These are phyloP conservation scores for Aurifilum marmelostoma DNA, from an alignment of 2,329 filamentous ascomycete species.

Conservation along the genomic window DNA sequence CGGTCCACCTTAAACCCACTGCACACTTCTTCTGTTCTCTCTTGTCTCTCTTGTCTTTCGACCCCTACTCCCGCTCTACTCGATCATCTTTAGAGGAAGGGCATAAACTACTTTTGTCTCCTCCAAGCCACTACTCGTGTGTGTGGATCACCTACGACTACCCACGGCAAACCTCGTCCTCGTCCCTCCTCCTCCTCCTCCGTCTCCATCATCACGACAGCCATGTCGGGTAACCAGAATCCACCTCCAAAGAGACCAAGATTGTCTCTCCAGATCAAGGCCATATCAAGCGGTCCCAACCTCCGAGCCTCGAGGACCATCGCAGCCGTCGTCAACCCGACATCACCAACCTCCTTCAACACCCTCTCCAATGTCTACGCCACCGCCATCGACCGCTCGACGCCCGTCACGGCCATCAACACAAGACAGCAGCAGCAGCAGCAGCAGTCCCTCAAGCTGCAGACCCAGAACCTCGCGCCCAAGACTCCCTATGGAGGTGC, in stretches of 20 bases:
- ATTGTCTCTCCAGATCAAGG: conserved; percentile 54
- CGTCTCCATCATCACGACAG: conserved; percentile 4
- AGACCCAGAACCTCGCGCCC: conserved; percentile 40
- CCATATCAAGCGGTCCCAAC: conserved; percentile 41
- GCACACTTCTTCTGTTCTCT: no score
- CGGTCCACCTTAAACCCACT: background rate
- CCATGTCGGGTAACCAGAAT: conserved; percentile 36
- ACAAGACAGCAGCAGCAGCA: conserved; percentile 36
- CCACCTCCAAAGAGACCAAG: conserved; percentile 54
- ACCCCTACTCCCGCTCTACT: background rate
- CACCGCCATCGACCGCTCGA: conserved; percentile 63
- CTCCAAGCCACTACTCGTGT: background rate
- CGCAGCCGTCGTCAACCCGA: conserved; percentile 54
- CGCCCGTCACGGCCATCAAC: conserved; percentile 55
- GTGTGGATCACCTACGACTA: no score
- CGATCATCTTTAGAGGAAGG: conserved; percentile 4
- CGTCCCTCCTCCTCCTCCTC: background rate
- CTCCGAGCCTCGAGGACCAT: conserved; percentile 48
- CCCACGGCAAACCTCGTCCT: conserved; percentile 6
- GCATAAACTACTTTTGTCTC: background rate
- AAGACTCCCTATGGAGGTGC: conserved; percentile 36
- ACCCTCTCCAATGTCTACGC: conserved; percentile 68
- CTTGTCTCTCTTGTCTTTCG: no score
- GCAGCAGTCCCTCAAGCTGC: conserved; percentile 40
- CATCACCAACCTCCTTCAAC: conserved; percentile 66